A percentile compares a stretch with the other conserved stretches of the same genome.
These are phyloP conservation scores for Daldinia sp. DNA, from an alignment of 2,329 filamentous ascomycete species.

Conservation along the genomic window DNA sequence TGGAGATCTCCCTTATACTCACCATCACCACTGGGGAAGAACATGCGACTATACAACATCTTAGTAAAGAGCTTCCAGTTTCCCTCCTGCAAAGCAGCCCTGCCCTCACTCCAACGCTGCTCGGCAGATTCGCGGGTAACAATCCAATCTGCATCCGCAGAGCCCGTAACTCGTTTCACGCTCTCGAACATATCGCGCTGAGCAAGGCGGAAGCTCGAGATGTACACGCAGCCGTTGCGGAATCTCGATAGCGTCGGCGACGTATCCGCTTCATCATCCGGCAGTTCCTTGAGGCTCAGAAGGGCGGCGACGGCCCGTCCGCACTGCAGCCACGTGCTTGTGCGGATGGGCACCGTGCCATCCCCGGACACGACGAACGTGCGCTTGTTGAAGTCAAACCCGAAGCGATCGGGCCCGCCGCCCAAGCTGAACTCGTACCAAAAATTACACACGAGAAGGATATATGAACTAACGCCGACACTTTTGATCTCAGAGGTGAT, in stretches of 20 bases:
- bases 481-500: conserved; percentile 54
- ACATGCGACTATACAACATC: conserved; percentile 66
- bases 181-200: conserved; percentile 74
- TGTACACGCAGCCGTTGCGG: conserved; percentile 60
- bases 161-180: conserved; percentile 66
- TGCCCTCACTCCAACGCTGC: conserved; percentile 61
- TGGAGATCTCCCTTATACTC: conserved; percentile 55
- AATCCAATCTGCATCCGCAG: conserved; percentile 69
- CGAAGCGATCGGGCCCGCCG: conserved; percentile 54
- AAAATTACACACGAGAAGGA: conserved; percentile 58
- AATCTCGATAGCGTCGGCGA: conserved; percentile 56
- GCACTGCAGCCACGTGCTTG: conserved; percentile 69
- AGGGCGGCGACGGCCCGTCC: conserved; percentile 64
- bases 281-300: conserved; percentile 58
- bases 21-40: conserved; percentile 57
- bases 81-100: conserved; percentile 57
- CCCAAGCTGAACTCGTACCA: conserved; percentile 67
- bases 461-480: conserved; percentile 54
- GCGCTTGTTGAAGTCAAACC: conserved; percentile 60
- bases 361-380: conserved; percentile 62
- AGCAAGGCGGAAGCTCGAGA: conserved; percentile 67
- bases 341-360: conserved; percentile 65
- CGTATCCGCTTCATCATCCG: conserved; percentile 54
- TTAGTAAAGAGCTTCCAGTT: conserved; percentile 59
- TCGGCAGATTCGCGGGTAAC: conserved; percentile 60